Percentiles rank a stretch among this genome's conserved stretches.
Evolutionary conservation across 148 eudicot species (phyloP).

Genomic region (Dysphania ambrosioides): DNA sequence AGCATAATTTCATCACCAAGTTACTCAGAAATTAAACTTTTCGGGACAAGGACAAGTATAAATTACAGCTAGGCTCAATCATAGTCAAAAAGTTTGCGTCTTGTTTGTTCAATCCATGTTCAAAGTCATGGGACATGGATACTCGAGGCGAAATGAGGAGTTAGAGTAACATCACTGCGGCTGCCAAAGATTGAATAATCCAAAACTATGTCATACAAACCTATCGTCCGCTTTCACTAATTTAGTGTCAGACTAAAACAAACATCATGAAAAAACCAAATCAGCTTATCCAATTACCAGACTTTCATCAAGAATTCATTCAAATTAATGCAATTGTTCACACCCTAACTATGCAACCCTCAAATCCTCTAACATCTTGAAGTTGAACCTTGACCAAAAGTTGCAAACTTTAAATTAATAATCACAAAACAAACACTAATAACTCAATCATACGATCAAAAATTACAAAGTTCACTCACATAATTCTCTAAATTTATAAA

Average conservation of each 20-base stretch:
- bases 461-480: no score
- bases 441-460: neutral
- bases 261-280: neutral
- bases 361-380: neutral
- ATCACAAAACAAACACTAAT: neutral
- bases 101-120: neutral
- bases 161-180: neutral
- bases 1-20: slow-evolving; percentile 4
- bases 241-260: neutral
- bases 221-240: neutral
- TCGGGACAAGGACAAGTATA: neutral
- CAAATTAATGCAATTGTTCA: neutral
- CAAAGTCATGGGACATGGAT: neutral
- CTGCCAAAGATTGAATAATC: neutral
- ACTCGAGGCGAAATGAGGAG: neutral
- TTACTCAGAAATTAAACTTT: neutral
- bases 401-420: neutral
- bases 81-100: neutral
- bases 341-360: neutral
- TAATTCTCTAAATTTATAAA: no score
- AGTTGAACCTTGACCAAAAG: no score
- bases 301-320: neutral
- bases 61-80: neutral
- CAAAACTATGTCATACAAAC: neutral
- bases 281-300: neutral